phyloP scores from a whole-genome alignment of 2,329 filamentous ascomycete species.

The Penicillium sp. region DNA sequence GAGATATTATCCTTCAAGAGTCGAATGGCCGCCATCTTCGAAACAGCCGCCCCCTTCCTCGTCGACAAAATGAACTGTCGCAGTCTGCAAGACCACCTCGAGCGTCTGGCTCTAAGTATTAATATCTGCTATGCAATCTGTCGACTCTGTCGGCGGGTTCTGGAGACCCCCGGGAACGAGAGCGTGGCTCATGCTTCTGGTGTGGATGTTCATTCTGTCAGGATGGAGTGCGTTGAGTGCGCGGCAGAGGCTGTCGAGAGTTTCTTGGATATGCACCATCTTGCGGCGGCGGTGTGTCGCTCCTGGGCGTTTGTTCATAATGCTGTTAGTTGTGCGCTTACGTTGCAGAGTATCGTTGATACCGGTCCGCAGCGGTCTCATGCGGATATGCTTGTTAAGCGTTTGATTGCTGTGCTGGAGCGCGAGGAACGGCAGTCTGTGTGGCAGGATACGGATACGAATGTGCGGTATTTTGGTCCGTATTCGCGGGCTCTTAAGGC shows the following conservation, averaged over 20 bases:
- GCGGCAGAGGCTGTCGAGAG: constrained; percentile 11
- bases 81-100: constrained; percentile 8
- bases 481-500: background rate
- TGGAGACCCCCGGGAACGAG: constrained; percentile 3
- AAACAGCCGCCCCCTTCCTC: background rate
- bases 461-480: background rate
- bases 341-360: constrained; percentile 2
- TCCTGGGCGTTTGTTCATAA: constrained; percentile 25
- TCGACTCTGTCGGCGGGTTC: constrained; percentile 12
- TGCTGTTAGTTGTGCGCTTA: constrained; percentile 22
- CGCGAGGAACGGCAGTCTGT: background rate
- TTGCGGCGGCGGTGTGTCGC: constrained; percentile 17
- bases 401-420: background rate
- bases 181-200: background rate
- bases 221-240: background rate
- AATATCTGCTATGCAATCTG: constrained; percentile 21
- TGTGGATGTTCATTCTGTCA: background rate
- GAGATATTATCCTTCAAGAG: background rate
- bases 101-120: constrained; percentile 19
- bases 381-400: background rate
- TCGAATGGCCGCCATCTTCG: background rate
- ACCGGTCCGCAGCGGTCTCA: background rate
- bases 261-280: constrained; percentile 20
- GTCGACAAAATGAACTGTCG: constrained; percentile 13
- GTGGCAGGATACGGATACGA: background rate